These are phyloP conservation scores for Candida maris DNA, from an alignment of 805 yeast genomes.

Conservation along the genomic window DNA sequence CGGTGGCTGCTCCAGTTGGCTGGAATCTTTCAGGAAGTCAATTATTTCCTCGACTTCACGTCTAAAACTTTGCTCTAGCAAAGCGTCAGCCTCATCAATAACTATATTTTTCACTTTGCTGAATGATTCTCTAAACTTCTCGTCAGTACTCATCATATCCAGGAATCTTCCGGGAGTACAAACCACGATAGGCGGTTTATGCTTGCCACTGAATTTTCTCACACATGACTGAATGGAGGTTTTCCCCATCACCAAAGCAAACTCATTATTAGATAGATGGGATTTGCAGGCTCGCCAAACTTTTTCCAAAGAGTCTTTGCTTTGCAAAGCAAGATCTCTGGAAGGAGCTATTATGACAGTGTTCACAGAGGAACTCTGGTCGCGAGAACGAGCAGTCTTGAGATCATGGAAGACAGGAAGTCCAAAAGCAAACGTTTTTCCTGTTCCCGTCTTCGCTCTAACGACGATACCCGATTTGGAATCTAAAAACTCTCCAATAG, in stretches of 20 bases:
- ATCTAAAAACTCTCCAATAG: slow-evolving; percentile 53
- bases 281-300: slow-evolving; percentile 30
- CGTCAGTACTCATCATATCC: slow-evolving; percentile 52
- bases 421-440: slow-evolving; percentile 87
- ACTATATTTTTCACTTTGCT: slow-evolving; percentile 57
- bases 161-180: slow-evolving; percentile 88
- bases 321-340: slow-evolving; percentile 85
- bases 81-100: slow-evolving; percentile 89
- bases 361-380: slow-evolving; percentile 38
- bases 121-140: slow-evolving; percentile 44
- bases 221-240: slow-evolving; percentile 32
- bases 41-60: slow-evolving; percentile 60
- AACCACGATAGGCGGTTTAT: slow-evolving; percentile 61
- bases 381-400: slow-evolving; percentile 21
- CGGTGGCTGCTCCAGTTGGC: slow-evolving; percentile 34
- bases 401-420: slow-evolving; percentile 69
- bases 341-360: slow-evolving; percentile 83
- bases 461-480: slow-evolving; percentile 67
- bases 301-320: slow-evolving; percentile 58
- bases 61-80: slow-evolving; percentile 78
- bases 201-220: slow-evolving; percentile 23
- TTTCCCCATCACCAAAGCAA: slow-evolving; percentile 69
- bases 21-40: slow-evolving; percentile 35
- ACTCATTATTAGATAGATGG: slow-evolving; percentile 22
- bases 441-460: slow-evolving; percentile 93